Conservation (phyloP, 208 protist species). For the Naegleria gruberi region DNA sequence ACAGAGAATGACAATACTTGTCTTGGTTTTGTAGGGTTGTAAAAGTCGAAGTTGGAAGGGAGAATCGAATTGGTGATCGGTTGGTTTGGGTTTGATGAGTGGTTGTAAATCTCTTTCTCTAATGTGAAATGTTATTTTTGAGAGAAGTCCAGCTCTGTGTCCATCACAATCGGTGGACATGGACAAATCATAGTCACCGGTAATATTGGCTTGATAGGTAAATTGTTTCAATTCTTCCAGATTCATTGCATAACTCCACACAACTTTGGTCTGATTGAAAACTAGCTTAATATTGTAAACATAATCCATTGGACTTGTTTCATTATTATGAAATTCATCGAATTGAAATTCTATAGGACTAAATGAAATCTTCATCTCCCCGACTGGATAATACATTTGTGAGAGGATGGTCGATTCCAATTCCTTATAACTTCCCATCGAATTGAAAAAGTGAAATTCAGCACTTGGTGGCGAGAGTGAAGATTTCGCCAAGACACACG, state of each 20-base stretch:
- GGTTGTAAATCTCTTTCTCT: neutral
- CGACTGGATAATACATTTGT: neutral
- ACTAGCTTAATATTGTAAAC: neutral
- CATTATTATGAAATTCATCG: neutral
- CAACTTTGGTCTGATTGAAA: neutral
- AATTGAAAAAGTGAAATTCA: neutral
- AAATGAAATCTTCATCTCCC: neutral
- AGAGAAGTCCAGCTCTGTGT: neutral
- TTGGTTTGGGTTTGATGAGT: neutral
- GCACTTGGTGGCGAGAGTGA: neutral
- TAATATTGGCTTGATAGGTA: neutral
- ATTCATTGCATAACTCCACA: neutral
- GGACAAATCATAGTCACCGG: neutral
- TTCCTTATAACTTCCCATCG: neutral
- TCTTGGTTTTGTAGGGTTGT: neutral
- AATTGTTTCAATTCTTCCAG: neutral
- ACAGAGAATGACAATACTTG: neutral
- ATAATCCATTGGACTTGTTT: no score
- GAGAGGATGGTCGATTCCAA: neutral
- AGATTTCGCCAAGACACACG: neutral
- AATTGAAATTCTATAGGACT: neutral
- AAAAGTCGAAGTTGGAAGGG: neutral
- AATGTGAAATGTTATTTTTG: neutral
- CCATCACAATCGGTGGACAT: neutral
- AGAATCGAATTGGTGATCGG: neutral